Evolutionary conservation across 2,329 filamentous ascomycete species (phyloP).

Genomic region (Aspergillus cejpii): DNA sequence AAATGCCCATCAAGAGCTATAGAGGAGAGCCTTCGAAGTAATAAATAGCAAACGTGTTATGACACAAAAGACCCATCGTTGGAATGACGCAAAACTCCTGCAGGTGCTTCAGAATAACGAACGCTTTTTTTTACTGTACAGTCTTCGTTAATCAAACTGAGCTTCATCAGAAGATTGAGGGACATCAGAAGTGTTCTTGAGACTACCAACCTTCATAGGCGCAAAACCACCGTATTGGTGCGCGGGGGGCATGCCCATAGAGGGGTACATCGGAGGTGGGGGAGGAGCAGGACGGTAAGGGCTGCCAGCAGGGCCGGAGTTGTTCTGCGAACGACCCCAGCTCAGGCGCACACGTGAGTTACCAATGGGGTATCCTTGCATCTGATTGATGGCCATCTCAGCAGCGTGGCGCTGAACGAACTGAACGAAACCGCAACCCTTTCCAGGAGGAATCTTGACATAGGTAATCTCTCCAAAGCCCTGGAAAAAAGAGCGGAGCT

Average conservation of each 20-base stretch:
- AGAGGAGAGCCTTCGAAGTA: conserved; percentile 32
- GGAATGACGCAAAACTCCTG: conserved; percentile 41
- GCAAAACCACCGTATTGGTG: conserved; percentile 59
- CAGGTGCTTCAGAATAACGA: conserved; percentile 38
- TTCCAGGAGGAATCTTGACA: conserved; percentile 98
- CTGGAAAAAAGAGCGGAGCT: conserved; percentile 99
- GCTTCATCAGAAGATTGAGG: conserved; percentile 5
- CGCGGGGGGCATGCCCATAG: conserved; percentile 60
- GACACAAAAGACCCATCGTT: conserved; percentile 39
- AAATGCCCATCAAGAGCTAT: conserved; percentile 42
- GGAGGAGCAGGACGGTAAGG: conserved; percentile 87
- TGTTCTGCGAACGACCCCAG: conserved; percentile 98
- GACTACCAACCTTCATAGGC: conserved; percentile 56
- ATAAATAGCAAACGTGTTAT: conserved; percentile 36
- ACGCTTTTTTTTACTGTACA: conserved; percentile 36
- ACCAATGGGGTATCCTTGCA: conserved; percentile 98
- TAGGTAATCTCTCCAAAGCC: conserved; percentile 99
- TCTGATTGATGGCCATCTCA: conserved; percentile 99
- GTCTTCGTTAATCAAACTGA: conserved; percentile 14
- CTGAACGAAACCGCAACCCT: conserved; percentile 98
- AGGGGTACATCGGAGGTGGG: conserved; percentile 64
- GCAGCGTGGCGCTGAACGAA: conserved; percentile 98
- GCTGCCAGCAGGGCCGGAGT: conserved; percentile 90
- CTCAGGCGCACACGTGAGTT: conserved; percentile 96
- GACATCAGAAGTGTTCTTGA: conserved; percentile 18